phyloP scores from a whole-genome alignment of 2,329 filamentous ascomycete species.

The Calycina herbarum region DNA sequence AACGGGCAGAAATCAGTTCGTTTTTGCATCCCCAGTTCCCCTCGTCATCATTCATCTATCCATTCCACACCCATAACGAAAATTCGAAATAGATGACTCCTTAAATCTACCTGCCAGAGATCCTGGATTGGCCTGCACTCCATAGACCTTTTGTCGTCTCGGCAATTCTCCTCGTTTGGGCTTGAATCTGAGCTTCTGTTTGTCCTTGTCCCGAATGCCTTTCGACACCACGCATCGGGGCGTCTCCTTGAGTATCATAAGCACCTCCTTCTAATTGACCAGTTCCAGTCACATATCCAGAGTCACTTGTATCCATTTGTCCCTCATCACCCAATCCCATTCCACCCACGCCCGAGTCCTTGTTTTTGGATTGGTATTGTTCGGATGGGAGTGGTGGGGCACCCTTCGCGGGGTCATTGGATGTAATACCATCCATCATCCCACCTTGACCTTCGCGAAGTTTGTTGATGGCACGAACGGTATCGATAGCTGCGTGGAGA shows the following conservation, averaged over 20 bases:
- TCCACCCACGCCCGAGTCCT: slow-evolving; percentile 45
- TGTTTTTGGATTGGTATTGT: slow-evolving; percentile 39
- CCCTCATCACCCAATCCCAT: slow-evolving; percentile 27
- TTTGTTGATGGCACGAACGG: slow-evolving; percentile 70
- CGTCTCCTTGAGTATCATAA: slow-evolving; percentile 14
- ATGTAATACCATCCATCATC: slow-evolving; percentile 61
- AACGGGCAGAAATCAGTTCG: background rate
- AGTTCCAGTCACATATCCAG: slow-evolving; percentile 28
- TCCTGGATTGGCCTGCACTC: slow-evolving; percentile 38
- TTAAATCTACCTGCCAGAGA: slow-evolving; percentile 21
- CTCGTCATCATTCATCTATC: background rate
- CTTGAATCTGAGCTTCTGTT: slow-evolving; percentile 38
- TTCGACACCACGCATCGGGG: slow-evolving; percentile 33
- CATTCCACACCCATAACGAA: too few species aligned
- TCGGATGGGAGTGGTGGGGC: slow-evolving; percentile 35
- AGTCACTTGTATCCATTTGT: slow-evolving; percentile 31
- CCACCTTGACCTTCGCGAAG: slow-evolving; percentile 60
- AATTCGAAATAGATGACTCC: background rate
- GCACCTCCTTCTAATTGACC: slow-evolving; percentile 17
- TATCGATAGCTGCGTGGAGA: slow-evolving; percentile 69
- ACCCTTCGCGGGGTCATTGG: slow-evolving; percentile 50
- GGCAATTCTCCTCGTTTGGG: slow-evolving; percentile 54
- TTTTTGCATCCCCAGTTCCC: background rate
- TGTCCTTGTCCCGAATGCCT: slow-evolving; percentile 36
- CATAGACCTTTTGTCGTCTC: slow-evolving; percentile 66